Conservation (phyloP, 2,329 filamentous ascomycete species). For the Sporothrix schenckii region DNA sequence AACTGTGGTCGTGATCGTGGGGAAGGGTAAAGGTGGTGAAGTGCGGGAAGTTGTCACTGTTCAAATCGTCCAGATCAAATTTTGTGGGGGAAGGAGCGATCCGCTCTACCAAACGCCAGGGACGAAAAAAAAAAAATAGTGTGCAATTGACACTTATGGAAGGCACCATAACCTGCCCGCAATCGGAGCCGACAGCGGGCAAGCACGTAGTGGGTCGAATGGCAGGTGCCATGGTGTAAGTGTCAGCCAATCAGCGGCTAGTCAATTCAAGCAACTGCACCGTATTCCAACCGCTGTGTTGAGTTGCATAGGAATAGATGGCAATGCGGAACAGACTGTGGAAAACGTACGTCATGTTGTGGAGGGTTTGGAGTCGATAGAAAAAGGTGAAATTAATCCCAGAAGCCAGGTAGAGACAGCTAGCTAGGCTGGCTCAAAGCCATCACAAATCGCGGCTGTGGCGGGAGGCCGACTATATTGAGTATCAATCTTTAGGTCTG, state of each 20-base stretch:
- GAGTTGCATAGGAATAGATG: neutral
- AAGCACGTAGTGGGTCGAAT: neutral
- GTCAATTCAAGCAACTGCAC: constrained; percentile 30
- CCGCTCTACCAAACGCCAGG: constrained; percentile 16
- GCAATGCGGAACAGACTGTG: too few species aligned
- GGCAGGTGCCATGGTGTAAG: constrained; percentile 25
- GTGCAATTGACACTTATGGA: constrained; percentile 13
- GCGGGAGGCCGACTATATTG: neutral
- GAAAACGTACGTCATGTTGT: too few species aligned
- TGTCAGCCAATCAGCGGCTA: constrained; percentile 34
- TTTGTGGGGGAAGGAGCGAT: constrained; percentile 28
- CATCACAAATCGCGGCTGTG: neutral
- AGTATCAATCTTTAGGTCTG: neutral
- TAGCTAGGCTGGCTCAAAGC: neutral
- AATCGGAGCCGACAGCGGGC: constrained; percentile 32
- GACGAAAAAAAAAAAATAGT: constrained; percentile 28
- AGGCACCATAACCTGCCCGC: constrained; percentile 30
- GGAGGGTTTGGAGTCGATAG: too few species aligned
- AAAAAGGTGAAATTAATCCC: neutral
- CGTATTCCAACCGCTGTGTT: neutral
- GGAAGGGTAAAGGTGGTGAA: neutral
- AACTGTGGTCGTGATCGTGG: constrained; percentile 1
- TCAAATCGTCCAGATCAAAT: constrained; percentile 22
- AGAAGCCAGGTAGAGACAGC: neutral
- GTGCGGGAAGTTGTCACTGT: neutral